Evolutionary conservation across 805 yeast species (phyloP).

Genomic region (Huiozyma sinensis): DNA sequence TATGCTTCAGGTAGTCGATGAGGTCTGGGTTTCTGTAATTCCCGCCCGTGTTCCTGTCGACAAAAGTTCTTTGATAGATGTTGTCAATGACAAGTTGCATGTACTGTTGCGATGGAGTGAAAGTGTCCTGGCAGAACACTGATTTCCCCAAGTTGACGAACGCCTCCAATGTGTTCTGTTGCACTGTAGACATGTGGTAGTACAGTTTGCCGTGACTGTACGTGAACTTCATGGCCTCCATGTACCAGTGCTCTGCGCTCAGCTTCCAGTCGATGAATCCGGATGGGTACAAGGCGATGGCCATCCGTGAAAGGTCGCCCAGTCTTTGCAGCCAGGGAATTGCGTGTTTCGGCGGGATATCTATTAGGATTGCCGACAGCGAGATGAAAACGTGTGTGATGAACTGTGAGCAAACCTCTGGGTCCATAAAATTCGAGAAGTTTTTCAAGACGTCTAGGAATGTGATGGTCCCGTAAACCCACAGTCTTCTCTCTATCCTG

Average conservation of each 20-base stretch:
- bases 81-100: conserved; percentile 69
- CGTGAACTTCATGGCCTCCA: conserved; percentile 57
- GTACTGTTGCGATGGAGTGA: conserved; percentile 74
- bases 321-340: conserved; percentile 67
- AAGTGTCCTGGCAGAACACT: conserved; percentile 71
- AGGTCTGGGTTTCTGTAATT: conserved; percentile 23
- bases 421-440: conserved; percentile 64
- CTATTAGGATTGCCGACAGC: conserved; percentile 32
- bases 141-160: conserved; percentile 70
- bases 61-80: conserved; percentile 46
- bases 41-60: conserved; percentile 25
- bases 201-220: conserved; percentile 81
- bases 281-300: conserved; percentile 72
- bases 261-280: conserved; percentile 78
- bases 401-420: conserved; percentile 67
- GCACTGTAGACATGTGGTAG: conserved; percentile 82
- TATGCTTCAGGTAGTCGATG: conserved; percentile 38
- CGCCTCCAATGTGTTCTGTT: conserved; percentile 59
- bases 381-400: conserved; percentile 59
- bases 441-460: conserved; percentile 68
- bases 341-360: conserved; percentile 27
- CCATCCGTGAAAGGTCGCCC: conserved; percentile 82
- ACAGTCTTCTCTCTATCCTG: conserved; percentile 66
- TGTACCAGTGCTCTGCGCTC: conserved; percentile 77
- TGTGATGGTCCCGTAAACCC: conserved; percentile 82